phyloP scores from a whole-genome alignment of 441 rosid genomes.

The Jatropha multifida region DNA sequence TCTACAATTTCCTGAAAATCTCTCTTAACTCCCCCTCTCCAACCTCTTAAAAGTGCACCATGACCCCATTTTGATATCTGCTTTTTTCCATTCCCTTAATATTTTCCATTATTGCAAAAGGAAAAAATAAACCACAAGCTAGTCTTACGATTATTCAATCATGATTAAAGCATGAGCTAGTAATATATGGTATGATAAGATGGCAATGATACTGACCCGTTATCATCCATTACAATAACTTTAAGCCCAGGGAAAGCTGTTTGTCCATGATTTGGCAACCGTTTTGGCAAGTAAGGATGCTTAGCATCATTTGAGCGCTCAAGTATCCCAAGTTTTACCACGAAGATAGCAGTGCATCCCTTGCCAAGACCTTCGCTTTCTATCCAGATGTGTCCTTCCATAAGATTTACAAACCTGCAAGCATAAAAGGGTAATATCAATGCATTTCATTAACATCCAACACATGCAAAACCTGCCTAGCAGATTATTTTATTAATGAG shows the following conservation, averaged over 20 bases:
- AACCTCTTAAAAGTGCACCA: no score
- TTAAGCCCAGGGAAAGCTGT: conserved; percentile 74
- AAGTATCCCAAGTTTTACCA: conserved; percentile 70
- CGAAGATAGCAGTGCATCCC: conserved; percentile 77
- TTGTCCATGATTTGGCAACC: conserved; percentile 43
- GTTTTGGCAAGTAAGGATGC: conserved; percentile 41
- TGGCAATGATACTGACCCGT: conserved; percentile 53
- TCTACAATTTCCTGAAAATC: not conserved
- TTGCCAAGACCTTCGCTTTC: conserved; percentile 94
- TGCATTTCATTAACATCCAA: not conserved
- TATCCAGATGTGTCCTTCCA: conserved; percentile 96
- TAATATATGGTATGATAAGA: conserved; percentile 15
- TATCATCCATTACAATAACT: conserved; percentile 92
- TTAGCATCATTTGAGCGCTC: conserved; percentile 56
- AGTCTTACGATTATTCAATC: not conserved
- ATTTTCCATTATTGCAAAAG: not conserved
- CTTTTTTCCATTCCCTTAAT: not conserved
- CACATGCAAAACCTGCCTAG: not conserved
- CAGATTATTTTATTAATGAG: not conserved
- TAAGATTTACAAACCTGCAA: conserved; percentile 87
- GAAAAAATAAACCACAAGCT: not conserved
- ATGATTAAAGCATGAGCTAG: not conserved
- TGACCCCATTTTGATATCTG: not conserved
- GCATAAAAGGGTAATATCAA: conserved; percentile 14
- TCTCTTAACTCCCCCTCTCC: no score